These are phyloP conservation scores for Candida verbasci DNA, from an alignment of 805 yeast species.

Conservation along the genomic window DNA sequence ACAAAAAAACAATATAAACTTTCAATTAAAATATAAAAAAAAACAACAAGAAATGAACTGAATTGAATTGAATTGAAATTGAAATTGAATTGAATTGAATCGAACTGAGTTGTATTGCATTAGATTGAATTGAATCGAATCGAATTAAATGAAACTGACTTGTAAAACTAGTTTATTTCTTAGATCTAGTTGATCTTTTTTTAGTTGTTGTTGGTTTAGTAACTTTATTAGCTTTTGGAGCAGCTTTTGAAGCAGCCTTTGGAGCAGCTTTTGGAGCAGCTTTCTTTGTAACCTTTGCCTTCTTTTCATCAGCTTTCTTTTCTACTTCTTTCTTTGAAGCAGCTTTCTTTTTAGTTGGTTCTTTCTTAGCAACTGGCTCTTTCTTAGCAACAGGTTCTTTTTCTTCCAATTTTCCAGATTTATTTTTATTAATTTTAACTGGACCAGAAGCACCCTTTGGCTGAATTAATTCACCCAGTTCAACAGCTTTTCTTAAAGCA, in stretches of 20 bases:
- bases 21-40: too few relatives aligned
- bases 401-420: background rate
- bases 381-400: background rate
- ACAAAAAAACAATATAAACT: too few relatives aligned
- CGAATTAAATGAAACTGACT: too few relatives aligned
- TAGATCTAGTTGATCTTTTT: conserved; percentile 1
- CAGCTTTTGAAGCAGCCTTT: background rate
- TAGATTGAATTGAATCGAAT: too few relatives aligned
- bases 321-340: background rate
- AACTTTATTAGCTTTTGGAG: background rate
- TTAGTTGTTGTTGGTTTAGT: background rate
- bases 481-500: conserved; percentile 79
- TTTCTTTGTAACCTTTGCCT: background rate
- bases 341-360: background rate
- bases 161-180: too few relatives aligned
- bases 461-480: conserved; percentile 68
- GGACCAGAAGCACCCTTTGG: conserved; percentile 93
- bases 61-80: too few relatives aligned
- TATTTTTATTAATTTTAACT: conserved; percentile 54
- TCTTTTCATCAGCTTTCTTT: conserved; percentile 1
- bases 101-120: too few relatives aligned
- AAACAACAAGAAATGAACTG: too few relatives aligned
- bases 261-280: background rate
- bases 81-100: too few relatives aligned
- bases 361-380: conserved; percentile 1